Percentiles rank a stretch among this genome's conserved stretches.
Evolutionary conservation across 2,329 filamentous ascomycete species (phyloP).

Genomic region (Botrytis fragariae): DNA sequence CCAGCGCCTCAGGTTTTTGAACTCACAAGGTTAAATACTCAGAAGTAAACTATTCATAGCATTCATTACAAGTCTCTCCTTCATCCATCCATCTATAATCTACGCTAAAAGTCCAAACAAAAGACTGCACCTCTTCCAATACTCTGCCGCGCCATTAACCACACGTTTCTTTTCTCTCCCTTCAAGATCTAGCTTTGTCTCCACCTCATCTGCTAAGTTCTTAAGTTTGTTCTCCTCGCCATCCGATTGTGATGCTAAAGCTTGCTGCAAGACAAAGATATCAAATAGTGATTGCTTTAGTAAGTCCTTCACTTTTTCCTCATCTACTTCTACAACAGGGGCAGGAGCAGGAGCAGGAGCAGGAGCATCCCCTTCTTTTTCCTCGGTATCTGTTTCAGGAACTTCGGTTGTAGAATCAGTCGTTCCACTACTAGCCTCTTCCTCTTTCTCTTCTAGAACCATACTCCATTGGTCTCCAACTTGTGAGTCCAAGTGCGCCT

Average conservation of each 20-base stretch:
- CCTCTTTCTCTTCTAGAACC: conserved; percentile 25
- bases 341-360: background rate
- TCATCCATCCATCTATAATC: background rate
- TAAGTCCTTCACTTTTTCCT: conserved; percentile 43
- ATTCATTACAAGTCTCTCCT: background rate
- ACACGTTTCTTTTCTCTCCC: conserved; percentile 52
- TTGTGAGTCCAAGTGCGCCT: conserved; percentile 51
- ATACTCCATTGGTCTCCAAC: conserved; percentile 46
- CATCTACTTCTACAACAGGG: conserved; percentile 8
- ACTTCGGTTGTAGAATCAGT: conserved; percentile 16
- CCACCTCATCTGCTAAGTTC: conserved; percentile 43
- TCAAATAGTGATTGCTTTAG: conserved; percentile 63
- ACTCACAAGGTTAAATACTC: too few species aligned
- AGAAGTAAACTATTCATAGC: background rate
- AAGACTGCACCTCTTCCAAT: conserved; percentile 79
- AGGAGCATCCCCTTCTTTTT: background rate
- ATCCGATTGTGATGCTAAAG: conserved; percentile 46
- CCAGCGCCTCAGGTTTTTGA: background rate
- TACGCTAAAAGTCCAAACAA: conserved; percentile 72
- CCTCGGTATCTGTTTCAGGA: background rate
- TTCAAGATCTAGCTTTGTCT: conserved; percentile 48
- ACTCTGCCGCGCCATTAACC: conserved; percentile 64
- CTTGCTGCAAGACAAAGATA: conserved; percentile 49
- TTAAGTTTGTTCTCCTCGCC: conserved; percentile 46
- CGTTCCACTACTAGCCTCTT: conserved; percentile 24